Conservation (phyloP, 1,139 yeast species). For the Suhomyces wounanorum region DNA sequence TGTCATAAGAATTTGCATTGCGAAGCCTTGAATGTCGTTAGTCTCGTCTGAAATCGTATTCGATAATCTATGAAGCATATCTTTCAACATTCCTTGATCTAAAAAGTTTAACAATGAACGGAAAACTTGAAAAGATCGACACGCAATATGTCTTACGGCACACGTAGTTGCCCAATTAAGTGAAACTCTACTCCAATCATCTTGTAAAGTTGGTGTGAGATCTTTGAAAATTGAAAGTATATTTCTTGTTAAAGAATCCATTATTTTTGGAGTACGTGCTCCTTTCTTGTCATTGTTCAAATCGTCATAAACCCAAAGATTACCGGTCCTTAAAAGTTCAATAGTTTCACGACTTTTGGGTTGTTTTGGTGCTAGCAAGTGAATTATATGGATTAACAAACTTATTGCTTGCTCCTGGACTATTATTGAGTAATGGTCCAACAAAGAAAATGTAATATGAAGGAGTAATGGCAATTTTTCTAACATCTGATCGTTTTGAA, state of each 20-base stretch:
- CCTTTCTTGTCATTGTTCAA: slow-evolving; percentile 74
- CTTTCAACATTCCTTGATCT: slow-evolving; percentile 87
- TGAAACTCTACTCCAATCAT: slow-evolving; percentile 83
- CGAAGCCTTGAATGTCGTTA: slow-evolving; percentile 90
- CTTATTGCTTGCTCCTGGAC: slow-evolving; percentile 86
- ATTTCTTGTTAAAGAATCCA: slow-evolving; percentile 77
- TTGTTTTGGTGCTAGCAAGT: slow-evolving; percentile 59
- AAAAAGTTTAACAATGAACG: slow-evolving; percentile 75
- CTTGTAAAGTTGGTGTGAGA: slow-evolving; percentile 56
- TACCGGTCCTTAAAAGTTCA: slow-evolving; percentile 52
- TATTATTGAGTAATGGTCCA: slow-evolving; percentile 83
- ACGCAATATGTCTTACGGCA: slow-evolving; percentile 95
- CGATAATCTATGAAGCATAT: slow-evolving; percentile 90
- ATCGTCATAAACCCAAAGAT: slow-evolving; percentile 87
- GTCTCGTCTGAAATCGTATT: slow-evolving; percentile 91
- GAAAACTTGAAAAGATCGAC: slow-evolving; percentile 92
- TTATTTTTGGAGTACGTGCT: slow-evolving; percentile 82
- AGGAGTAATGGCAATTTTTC: slow-evolving; percentile 69
- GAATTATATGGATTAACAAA: slow-evolving; percentile 71
- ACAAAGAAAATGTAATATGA: slow-evolving; percentile 76
- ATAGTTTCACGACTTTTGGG: slow-evolving; percentile 56
- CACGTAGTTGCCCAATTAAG: slow-evolving; percentile 96
- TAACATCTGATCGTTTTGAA: slow-evolving; percentile 57
- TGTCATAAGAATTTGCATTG: slow-evolving; percentile 97
- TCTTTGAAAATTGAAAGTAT: slow-evolving; percentile 60